phyloP scores from a whole-genome alignment of 257 asterid species.

The Salvia splendens region DNA sequence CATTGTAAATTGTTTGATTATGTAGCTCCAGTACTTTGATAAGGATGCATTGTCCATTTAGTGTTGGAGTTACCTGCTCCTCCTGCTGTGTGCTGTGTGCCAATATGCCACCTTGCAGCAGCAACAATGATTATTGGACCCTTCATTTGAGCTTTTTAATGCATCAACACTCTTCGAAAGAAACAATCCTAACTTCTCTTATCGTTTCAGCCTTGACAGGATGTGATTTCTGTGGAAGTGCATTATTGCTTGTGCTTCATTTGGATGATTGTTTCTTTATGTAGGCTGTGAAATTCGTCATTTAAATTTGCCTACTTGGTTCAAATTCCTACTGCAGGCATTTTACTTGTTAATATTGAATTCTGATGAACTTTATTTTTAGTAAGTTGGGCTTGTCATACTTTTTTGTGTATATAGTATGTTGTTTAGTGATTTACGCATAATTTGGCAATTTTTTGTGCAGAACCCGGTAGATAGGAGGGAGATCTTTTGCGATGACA shows the following conservation, averaged over 20 bases:
- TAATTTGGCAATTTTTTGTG: background rate
- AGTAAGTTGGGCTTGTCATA: too few species aligned
- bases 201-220: background rate
- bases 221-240: background rate
- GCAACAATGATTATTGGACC: background rate
- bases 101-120: too few species aligned
- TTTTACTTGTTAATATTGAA: background rate
- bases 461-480: slow-evolving; percentile 60
- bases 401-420: too few species aligned
- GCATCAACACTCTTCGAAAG: background rate
- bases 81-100: too few species aligned
- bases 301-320: background rate
- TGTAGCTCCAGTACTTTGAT: background rate
- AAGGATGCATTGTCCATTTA: background rate
- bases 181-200: background rate
- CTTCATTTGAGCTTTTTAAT: background rate
- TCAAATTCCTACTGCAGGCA: background rate
- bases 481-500: slow-evolving; percentile 64
- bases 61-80: background rate
- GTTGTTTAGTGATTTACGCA: too few species aligned
- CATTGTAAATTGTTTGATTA: too few species aligned
- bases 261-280: background rate
- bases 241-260: background rate
- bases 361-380: background rate
- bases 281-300: background rate